Evolutionary conservation across 177 flowering plant genomes (phyloP).

Genomic region (Telopea speciosissima): DNA sequence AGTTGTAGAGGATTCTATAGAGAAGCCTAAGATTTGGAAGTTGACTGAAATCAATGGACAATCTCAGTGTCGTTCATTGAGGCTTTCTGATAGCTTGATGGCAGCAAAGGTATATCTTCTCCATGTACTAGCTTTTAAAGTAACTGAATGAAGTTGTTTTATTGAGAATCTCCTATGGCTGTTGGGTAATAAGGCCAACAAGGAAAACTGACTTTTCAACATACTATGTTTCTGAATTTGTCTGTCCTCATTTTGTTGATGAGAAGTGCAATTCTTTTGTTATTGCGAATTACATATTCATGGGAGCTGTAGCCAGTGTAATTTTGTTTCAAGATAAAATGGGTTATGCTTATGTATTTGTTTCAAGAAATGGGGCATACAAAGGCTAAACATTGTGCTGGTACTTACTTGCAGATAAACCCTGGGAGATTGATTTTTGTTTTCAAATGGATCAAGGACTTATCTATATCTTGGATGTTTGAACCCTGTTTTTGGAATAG

Average conservation of each 20-base stretch:
- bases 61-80: slow-evolving; percentile 58
- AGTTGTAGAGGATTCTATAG: slow-evolving; percentile 47
- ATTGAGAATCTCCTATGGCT: background rate
- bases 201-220: background rate
- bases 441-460: too few relatives aligned
- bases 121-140: background rate
- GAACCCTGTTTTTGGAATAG: too few relatives aligned
- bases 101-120: slow-evolving; percentile 41
- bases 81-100: slow-evolving; percentile 49
- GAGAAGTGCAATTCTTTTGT: background rate
- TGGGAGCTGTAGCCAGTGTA: background rate
- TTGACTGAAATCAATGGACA: slow-evolving; percentile 49
- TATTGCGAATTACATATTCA: background rate
- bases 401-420: too few relatives aligned
- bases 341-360: too few relatives aligned
- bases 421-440: too few relatives aligned
- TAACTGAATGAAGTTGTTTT: background rate
- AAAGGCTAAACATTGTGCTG: background rate
- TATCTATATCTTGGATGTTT: too few relatives aligned
- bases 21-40: slow-evolving; percentile 55
- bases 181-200: background rate
- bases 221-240: background rate
- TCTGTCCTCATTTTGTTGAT: background rate
- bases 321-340: too few relatives aligned
- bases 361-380: background rate